Evolutionary conservation across 2,329 filamentous ascomycete genomes (phyloP).

Genomic region (Pseudomassariella vexata): DNA sequence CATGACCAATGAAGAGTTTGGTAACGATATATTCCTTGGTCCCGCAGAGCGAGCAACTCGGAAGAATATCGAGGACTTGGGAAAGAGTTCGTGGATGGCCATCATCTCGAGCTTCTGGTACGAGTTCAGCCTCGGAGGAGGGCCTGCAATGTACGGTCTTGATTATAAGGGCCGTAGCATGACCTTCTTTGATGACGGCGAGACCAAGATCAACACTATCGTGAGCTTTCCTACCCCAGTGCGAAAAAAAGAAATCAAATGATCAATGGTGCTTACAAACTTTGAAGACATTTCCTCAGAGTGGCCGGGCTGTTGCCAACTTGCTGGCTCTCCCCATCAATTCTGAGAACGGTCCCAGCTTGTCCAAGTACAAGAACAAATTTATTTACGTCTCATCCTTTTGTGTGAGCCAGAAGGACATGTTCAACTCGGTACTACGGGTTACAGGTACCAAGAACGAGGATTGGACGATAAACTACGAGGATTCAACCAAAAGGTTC

Average conservation of each 20-base stretch:
- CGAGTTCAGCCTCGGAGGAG: conserved; percentile 40
- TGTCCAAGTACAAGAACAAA: conserved; percentile 42
- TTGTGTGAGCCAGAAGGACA: conserved; percentile 55
- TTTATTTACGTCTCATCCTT: conserved; percentile 51
- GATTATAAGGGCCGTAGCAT: conserved; percentile 35
- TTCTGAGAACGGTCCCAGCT: conserved; percentile 24
- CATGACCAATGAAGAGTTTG: conserved; percentile 28
- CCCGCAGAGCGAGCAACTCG: conserved; percentile 15
- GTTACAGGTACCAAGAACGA: conserved; percentile 50
- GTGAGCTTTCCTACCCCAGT: too few relatives aligned
- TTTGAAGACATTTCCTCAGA: conserved; percentile 17
- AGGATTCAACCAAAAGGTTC: conserved; percentile 41
- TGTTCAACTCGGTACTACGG: conserved; percentile 55
- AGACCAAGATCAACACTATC: conserved; percentile 43
- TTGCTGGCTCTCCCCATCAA: conserved; percentile 41
- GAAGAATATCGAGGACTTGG: conserved; percentile 32
- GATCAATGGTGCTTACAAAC: too few relatives aligned
- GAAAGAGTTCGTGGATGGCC: conserved; percentile 35
- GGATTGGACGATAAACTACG: conserved; percentile 54
- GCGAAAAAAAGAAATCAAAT: too few relatives aligned
- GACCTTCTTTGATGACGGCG: conserved; percentile 52
- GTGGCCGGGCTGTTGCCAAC: conserved; percentile 43
- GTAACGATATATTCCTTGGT: conserved; percentile 23
- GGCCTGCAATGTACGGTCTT: conserved; percentile 37
- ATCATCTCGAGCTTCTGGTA: conserved; percentile 47